phyloP scores from a whole-genome alignment of 768 basidiomycete genomes.

The Strobilomyces dryophilus region DNA sequence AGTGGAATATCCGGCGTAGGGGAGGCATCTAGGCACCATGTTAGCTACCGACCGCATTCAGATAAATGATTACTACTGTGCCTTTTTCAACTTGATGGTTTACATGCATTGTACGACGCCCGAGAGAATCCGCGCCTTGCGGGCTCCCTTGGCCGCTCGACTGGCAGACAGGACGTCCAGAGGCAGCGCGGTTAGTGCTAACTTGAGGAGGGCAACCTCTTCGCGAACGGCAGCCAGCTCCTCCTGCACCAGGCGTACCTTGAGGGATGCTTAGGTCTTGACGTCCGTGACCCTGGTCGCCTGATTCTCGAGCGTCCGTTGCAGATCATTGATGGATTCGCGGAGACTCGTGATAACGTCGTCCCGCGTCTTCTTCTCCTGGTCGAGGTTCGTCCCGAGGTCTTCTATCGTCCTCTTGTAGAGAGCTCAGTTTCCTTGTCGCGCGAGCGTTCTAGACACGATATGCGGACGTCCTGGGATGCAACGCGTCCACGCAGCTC shows the following conservation, averaged over 20 bases:
- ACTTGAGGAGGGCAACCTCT: conserved; percentile 11
- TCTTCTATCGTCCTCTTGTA: too few relatives aligned
- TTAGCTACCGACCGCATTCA: conserved; percentile 4
- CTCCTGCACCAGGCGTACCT: conserved; percentile 14
- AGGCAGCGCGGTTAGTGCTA: not conserved
- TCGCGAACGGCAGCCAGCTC: conserved; percentile 8
- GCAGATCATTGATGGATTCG: too few relatives aligned
- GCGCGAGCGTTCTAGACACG: too few relatives aligned
- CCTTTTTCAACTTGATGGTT: conserved; percentile 4
- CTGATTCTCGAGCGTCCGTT: too few relatives aligned
- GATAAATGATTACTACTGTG: not conserved
- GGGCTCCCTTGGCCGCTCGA: conserved; percentile 7
- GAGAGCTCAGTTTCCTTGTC: too few relatives aligned
- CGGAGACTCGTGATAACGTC: too few relatives aligned
- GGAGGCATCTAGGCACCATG: too few relatives aligned
- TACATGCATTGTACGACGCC: not conserved
- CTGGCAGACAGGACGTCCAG: not conserved
- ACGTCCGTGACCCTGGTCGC: conserved; percentile 2
- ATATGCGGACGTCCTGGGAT: too few relatives aligned
- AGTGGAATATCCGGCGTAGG: too few relatives aligned
- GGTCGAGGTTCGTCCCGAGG: too few relatives aligned
- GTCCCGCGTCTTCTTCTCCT: too few relatives aligned
- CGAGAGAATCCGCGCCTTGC: not conserved
- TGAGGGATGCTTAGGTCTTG: conserved; percentile 17
- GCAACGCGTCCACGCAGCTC: too few relatives aligned